phyloP scores from a whole-genome alignment of 169 alveolate genomes.

The Cystoisospora suis region DNA sequence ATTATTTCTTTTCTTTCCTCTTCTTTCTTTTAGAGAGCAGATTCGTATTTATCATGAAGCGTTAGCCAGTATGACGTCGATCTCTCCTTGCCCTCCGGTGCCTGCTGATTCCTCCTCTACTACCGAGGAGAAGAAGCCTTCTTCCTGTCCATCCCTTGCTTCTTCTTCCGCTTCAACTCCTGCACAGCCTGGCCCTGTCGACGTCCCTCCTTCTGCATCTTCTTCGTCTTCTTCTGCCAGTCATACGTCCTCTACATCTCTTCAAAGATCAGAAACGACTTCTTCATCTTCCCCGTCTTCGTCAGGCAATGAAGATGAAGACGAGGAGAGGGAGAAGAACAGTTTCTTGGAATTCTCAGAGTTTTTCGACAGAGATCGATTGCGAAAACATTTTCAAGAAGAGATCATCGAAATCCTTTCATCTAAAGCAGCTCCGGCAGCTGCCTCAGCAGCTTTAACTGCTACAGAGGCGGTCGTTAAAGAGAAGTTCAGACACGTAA shows the following conservation, averaged over 20 bases:
- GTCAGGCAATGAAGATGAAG: neutral
- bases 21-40: neutral
- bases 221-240: neutral
- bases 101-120: no score
- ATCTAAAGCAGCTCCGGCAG: neutral
- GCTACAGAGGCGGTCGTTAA: constrained; percentile 20
- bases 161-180: neutral
- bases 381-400: neutral
- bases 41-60: neutral
- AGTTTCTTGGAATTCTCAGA: neutral
- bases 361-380: neutral
- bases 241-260: no score
- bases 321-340: neutral
- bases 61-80: neutral
- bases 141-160: neutral
- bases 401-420: neutral
- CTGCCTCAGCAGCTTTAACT: constrained; percentile 1
- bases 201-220: neutral
- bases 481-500: no score
- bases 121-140: no score
- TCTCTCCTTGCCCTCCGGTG: no score
- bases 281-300: no score
- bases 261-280: no score
- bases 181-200: neutral
- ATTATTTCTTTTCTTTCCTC: neutral